Evolutionary conservation across 1,284 basidiomycete genomes (phyloP).

Genomic region (Stygiomarasmius scandens): DNA sequence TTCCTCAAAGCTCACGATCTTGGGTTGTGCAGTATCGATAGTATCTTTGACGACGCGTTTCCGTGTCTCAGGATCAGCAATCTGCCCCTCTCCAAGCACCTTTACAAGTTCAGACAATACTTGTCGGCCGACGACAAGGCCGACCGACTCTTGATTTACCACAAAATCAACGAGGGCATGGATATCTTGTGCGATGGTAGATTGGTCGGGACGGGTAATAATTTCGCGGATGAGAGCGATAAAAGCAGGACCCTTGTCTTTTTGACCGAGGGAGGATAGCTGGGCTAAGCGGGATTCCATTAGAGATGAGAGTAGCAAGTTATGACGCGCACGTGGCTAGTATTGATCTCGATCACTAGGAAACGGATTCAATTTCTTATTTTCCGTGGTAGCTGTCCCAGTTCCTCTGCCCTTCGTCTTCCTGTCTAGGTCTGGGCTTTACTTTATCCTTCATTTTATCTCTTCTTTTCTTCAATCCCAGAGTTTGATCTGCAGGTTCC

Average conservation of each 20-base stretch:
- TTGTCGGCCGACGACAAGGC: slow-evolving; percentile 84
- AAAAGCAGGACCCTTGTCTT: slow-evolving; percentile 83
- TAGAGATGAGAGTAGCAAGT: slow-evolving; percentile 2
- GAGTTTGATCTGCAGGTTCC: neutral
- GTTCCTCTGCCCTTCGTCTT: neutral
- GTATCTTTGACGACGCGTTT: slow-evolving; percentile 76
- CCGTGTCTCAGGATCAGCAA: slow-evolving; percentile 59
- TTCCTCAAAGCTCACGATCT: slow-evolving; percentile 90
- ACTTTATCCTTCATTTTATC: neutral
- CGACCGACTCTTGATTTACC: slow-evolving; percentile 77
- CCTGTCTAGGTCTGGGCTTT: neutral
- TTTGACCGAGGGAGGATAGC: slow-evolving; percentile 68
- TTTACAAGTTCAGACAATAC: slow-evolving; percentile 82
- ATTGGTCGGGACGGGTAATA: slow-evolving; percentile 50
- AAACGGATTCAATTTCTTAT: neutral
- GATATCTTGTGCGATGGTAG: slow-evolving; percentile 54
- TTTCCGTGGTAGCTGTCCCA: neutral
- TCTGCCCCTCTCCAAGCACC: slow-evolving; percentile 54
- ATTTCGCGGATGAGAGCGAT: slow-evolving; percentile 59
- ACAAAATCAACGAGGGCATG: slow-evolving; percentile 74
- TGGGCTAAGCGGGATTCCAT: slow-evolving; percentile 73
- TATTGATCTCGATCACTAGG: neutral
- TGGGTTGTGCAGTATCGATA: slow-evolving; percentile 71
- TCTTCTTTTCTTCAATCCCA: neutral
- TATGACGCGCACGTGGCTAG: neutral